These are phyloP conservation scores for Trypanosomatidae sp. DNA, from an alignment of 208 protist species.

Conservation along the genomic window DNA sequence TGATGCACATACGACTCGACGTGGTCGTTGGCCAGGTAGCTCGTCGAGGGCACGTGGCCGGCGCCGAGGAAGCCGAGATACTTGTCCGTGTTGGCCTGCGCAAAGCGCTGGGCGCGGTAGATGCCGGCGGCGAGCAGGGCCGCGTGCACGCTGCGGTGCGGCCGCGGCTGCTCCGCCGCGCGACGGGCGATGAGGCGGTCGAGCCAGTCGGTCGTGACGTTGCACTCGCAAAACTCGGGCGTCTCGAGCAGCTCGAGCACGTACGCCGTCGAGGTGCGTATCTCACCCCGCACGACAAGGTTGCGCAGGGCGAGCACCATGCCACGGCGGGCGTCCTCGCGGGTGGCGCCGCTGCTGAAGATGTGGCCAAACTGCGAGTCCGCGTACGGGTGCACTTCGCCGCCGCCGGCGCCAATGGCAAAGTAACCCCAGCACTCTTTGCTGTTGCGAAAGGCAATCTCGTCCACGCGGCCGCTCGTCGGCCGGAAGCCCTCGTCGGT, in stretches of 20 bases:
- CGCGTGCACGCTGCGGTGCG: slow-evolving; percentile 43
- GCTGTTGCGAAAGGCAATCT: slow-evolving; percentile 92
- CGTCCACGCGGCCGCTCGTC: slow-evolving; percentile 88
- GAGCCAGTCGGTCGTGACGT: slow-evolving; percentile 80
- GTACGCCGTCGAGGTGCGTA: slow-evolving; percentile 93
- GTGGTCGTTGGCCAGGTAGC: slow-evolving; percentile 45
- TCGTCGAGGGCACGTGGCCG: slow-evolving; percentile 75
- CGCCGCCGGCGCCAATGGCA: slow-evolving; percentile 78
- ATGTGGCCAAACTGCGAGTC: slow-evolving; percentile 98
- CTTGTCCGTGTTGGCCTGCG: slow-evolving; percentile 35
- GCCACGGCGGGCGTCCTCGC: slow-evolving; percentile 88
- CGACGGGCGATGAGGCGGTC: slow-evolving; percentile 65
- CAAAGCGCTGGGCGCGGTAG: slow-evolving; percentile 32
- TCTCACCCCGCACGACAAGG: slow-evolving; percentile 91
- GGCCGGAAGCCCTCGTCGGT: slow-evolving; percentile 95
- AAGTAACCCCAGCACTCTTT: slow-evolving; percentile 98
- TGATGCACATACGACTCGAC: slow-evolving; percentile 65
- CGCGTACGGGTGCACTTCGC: slow-evolving; percentile 89
- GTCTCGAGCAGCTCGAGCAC: slow-evolving; percentile 81
- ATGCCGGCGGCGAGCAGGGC: slow-evolving; percentile 63
- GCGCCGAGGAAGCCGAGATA: slow-evolving; percentile 63
- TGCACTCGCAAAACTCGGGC: slow-evolving; percentile 64
- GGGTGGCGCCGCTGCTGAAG: slow-evolving; percentile 89
- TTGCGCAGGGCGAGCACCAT: slow-evolving; percentile 91
- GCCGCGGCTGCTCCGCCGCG: slow-evolving; percentile 17